These are phyloP conservation scores for Penicillium sp. DNA, from an alignment of 2,329 filamentous ascomycete species.

Conservation along the genomic window DNA sequence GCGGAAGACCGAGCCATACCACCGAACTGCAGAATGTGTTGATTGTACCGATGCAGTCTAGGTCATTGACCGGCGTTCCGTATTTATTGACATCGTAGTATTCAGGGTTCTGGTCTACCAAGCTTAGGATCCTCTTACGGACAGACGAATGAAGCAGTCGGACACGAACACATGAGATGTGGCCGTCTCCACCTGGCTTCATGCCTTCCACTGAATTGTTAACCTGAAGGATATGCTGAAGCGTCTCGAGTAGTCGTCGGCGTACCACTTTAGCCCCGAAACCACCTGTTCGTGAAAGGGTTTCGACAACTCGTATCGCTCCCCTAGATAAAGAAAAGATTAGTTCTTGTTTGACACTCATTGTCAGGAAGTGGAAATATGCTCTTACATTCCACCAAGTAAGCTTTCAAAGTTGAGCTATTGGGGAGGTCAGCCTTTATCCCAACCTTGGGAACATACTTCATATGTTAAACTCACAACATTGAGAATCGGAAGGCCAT, in stretches of 20 bases:
- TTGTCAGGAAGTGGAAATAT: too few species aligned
- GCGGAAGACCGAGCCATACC: constrained; percentile 66
- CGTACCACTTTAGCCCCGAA: constrained; percentile 67
- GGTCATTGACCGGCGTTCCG: constrained; percentile 71
- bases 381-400: constrained; percentile 28
- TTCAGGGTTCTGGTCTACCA: constrained; percentile 54
- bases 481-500: constrained; percentile 65
- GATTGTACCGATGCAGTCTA: constrained; percentile 72
- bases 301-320: constrained; percentile 70
- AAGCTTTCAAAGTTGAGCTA: constrained; percentile 35
- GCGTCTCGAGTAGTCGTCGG: constrained; percentile 67
- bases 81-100: constrained; percentile 62
- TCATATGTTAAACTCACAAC: constrained; percentile 33
- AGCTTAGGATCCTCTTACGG: constrained; percentile 61
- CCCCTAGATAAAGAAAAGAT: constrained; percentile 44
- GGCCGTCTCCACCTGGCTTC: constrained; percentile 65
- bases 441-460: constrained; percentile 7
- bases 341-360: neutral
- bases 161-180: constrained; percentile 64
- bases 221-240: constrained; percentile 72
- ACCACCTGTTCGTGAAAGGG: constrained; percentile 69
- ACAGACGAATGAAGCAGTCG: constrained; percentile 68
- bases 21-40: constrained; percentile 66
- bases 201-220: constrained; percentile 64
- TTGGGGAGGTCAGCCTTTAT: constrained; percentile 1